Base-by-base conservation (phyloP, 345 rosid species). In the Mangifera indica region DNA sequence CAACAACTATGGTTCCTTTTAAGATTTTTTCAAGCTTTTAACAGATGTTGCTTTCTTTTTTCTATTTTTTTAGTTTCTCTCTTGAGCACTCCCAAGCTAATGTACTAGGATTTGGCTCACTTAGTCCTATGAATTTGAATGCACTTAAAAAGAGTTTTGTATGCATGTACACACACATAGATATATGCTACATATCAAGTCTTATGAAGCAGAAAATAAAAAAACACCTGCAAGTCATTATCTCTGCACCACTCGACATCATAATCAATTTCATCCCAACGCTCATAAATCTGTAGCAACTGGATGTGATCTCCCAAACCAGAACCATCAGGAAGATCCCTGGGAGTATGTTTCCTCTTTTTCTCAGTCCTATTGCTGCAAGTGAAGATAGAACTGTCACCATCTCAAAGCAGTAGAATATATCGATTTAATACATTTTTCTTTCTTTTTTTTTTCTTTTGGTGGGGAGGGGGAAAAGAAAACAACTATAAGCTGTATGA, bases 301-400 rank as follows among this genome's bases (percentile, higher is more conserved):
- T 92, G 97, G 73, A 92, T 88, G 82, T 95, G 98, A 81, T 95
- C 99, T 74, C 99, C 99, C 72, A 72, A 89, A 70, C 98, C 97
- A 60, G 90, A 90, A 63, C 98, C 99, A 81, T 90, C 94, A 66
- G 98, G 98, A 81, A 92, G 98, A 70, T 84, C 88, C 56, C 74
- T 71, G 34, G 84, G 74, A 32, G 82, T 32, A 32, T 77, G 88
- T 79, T 93, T 95, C 82, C 93, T 86, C 88, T 95, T 92, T 89
- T 85, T 92, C 67, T 89, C 99, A 63, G 60, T 68, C 72, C 70
- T 82, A 75, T 79, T 92, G 86, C 92, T 87, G 84, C 79, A 70
- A 66, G 55, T 54, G 69, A 62, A 73, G 69, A 56, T 69, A 53
- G 29, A 69, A 52, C 14, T 40, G 49, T 37, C 42, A 67, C 52